Base-by-base conservation (phyloP, 2,329 filamentous ascomycete species). In the Microsporum canis region DNA sequence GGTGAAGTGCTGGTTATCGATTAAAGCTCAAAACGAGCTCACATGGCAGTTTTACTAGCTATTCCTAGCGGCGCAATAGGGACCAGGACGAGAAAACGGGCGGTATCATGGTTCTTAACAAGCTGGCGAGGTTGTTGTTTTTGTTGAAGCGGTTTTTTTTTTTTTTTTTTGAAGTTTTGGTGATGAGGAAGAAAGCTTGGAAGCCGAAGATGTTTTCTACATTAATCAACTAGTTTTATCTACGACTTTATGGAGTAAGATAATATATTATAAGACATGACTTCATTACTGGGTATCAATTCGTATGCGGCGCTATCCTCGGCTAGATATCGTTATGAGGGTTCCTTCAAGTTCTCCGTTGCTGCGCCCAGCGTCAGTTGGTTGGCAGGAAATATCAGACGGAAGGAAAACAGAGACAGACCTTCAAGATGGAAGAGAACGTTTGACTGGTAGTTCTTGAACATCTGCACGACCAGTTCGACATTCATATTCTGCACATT, bases 401-500 rank as follows among this genome's bases (percentile, higher is more conserved):
- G 14, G 8, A n/a, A 36, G 8, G 6, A 58, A 23, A 59, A 8
- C 10, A 7, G 2, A 12, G 8, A 41, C 72, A 66, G 79, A 95
- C 94, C 94, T 85, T 97, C 94, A 4, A 99, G 81, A 69, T 99
- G 94, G 73, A 99, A 97, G 4, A 97, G 78, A 12, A 97, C 92
- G 69, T 97, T 99, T 8, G 91, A 96, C 74, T 96, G 91, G 73
- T 99, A 99, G 76, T 97, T 99, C 79, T 97, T 96, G 80, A 97
- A 99, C 94, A 99, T 99, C 72, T 97, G 92, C 0, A 92, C 91
- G 3, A 97, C 94, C 2, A 97, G 82, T 77, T 97, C 94, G 39
- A 96, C 90, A 71, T 99, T 95, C 91, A 97, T 96, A 74, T 97
- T 99, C 70, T 96, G 89, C 61, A 96, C 87, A 71, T 97, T 97